phyloP scores from a whole-genome alignment of 2,329 filamentous ascomycete genomes.

The Colletotrichum liaoningense region DNA sequence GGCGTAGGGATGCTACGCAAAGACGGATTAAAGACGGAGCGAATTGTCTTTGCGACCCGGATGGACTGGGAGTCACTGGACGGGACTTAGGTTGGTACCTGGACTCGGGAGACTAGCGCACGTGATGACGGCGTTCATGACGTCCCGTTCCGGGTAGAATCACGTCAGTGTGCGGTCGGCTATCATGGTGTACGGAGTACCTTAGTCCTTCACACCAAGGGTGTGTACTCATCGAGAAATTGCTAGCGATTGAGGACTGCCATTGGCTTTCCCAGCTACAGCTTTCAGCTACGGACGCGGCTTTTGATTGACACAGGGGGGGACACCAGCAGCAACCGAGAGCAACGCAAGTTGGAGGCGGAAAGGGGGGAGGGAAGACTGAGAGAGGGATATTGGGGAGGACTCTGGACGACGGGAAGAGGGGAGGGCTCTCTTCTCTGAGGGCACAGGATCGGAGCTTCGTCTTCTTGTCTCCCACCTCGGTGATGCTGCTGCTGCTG shows the following conservation, averaged over 20 bases:
- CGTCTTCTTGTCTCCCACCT: neutral
- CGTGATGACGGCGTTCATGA: constrained; percentile 35
- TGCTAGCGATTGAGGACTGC: neutral
- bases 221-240: neutral
- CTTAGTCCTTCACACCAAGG: neutral
- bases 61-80: neutral
- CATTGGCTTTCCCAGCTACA: constrained; percentile 10
- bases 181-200: neutral
- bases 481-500: neutral
- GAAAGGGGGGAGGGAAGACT: neutral
- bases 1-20: neutral
- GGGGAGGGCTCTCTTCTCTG: no score
- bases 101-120: constrained; percentile 14
- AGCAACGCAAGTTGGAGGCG: neutral
- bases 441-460: constrained; percentile 10
- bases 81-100: no score
- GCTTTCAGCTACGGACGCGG: neutral
- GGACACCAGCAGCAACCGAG: neutral
- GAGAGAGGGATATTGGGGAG: neutral
- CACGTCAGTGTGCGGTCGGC: constrained; percentile 20
- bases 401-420: neutral
- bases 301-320: constrained; percentile 28
- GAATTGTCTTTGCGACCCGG: constrained; percentile 11
- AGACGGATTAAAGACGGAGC: neutral
- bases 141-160: constrained; percentile 24